Base-by-base conservation (phyloP, 176 grass and related monocot genomes). In the Areca catechu region DNA sequence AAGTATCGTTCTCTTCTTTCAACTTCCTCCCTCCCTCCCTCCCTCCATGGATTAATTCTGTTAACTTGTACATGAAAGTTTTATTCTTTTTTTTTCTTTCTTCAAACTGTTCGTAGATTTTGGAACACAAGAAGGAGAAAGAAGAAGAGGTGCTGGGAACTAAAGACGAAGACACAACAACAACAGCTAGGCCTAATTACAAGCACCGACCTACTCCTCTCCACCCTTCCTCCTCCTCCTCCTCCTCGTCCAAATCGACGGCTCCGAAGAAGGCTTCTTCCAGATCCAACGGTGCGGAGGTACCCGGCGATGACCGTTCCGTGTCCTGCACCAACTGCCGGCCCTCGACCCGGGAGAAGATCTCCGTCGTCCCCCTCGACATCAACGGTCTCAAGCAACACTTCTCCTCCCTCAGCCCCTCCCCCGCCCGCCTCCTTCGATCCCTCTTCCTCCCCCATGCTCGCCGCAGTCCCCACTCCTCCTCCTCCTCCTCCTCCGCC, bases 131-230 rank as follows among this genome's bases (percentile, higher is more conserved):
- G 4, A 37, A 54, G 3, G 34, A 37, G 34, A 7, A 12, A 37
- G 34, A 37, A 37, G 34, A 12, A 7, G 7, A 37, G 34, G 34
- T 12, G 34, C 29, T 21, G 7, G 34, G 5, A 30, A 4, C 7
- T 10, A 37, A 21, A 48, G 22, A 49, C 7, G 14, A 63, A 49
- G 62, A 51, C 14, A 5, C 9, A 37, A 12, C 34, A 37, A 12
- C 34, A 7, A 1, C 34, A 10, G 1, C 34, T 1, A 23, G 55
- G 53, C 53, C 72, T 75, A n/a, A n/a, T n/a, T 85, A 81, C 60
- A 67, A 53, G 48, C 83, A 86, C 73, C 58, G 68, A 5, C 69
- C 76, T 1, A 89, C 90, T 47, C 90, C 90, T 21, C 79, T 95
- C 5, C 86, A 89, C 51, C 50, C 49, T 5, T 15, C 17, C 24